Base-by-base conservation (phyloP, 2,329 filamentous ascomycete genomes). In the Phaeosphaeriaceae sp. region DNA sequence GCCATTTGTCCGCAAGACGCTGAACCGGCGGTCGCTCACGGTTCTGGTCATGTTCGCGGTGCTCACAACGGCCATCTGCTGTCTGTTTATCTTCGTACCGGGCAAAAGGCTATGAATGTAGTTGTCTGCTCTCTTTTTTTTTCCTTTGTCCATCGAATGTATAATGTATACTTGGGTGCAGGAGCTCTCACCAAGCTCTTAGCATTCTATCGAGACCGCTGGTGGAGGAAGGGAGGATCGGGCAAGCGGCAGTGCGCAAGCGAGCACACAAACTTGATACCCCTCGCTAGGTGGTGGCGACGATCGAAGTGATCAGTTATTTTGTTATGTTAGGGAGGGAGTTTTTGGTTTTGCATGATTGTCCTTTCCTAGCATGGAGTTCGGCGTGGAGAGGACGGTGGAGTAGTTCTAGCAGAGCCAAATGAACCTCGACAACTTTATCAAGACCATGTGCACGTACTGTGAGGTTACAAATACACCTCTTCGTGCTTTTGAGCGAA, bases 81-180 rank as follows among this genome's bases (percentile, higher is more conserved):
- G 95, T 57, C 82, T 99, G 24, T 99, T 99, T 81, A 93, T 97
- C 68, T 89, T 99, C 57, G 95, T 99, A 4, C 95, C 95, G 1
- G 94, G 95, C 54, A 96, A 91, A 76, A 84, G 91, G 60, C 83
- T 96, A 46, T 95, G 48, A 56, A 41, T 15, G 42, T 20, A 44
- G 36, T 20, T 19, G 22, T 48, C 49, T 22, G 41, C n/a, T 22
- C 21, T 36, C n/a, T 44, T 45, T 54, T 55, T 27, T 47, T 42
- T 44, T 36, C 31, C 31, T 51, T 44, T 51, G 51, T 52, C 50
- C 53, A 45, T 54, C 33, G 25, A 58, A 62, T 66, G 57, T 67
- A 56, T 69, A 63, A 68, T 69, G 60, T 61, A 57, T 63, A 53
- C 60, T 56, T 54, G 22, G 59, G 63, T 48, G 51, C 59, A 60